phyloP scores from a whole-genome alignment of 306 rosid genomes.

The Abrus precatorius region DNA sequence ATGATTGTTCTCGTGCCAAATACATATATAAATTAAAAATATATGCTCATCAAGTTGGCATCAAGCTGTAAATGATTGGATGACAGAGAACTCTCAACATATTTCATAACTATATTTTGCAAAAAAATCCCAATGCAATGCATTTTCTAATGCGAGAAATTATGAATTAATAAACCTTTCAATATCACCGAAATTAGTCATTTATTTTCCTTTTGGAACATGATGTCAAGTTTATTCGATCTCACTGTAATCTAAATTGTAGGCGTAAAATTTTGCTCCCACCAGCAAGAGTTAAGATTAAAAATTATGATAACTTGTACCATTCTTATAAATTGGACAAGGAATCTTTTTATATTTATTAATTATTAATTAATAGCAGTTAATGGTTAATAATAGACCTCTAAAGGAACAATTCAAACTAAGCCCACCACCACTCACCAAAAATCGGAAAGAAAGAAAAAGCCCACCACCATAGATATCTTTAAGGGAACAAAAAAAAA shows the following conservation, averaged over 20 bases:
- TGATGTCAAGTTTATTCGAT: not conserved
- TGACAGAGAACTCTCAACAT: conserved; percentile 17
- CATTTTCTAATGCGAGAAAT: not conserved
- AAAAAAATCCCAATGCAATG: not conserved
- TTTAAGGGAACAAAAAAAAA: not conserved
- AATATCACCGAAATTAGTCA: not conserved
- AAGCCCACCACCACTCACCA: not conserved
- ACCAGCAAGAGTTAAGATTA: not conserved
- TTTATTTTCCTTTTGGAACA: not conserved
- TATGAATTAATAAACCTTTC: conserved; percentile 2
- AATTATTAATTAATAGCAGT: not conserved
- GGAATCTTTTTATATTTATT: conserved; percentile 3
- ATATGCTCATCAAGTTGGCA: conserved; percentile 20
- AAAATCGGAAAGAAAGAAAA: not conserved
- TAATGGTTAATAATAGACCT: not conserved
- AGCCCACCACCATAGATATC: not conserved
- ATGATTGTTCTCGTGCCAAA: not conserved
- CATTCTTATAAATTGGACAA: not conserved
- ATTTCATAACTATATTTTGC: not conserved
- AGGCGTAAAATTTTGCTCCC: not conserved
- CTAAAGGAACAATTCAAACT: conserved; percentile 1
- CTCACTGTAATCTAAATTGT: not conserved
- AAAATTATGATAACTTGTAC: not conserved
- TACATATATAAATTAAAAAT: not conserved
- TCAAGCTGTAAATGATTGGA: conserved; percentile 26